Evolutionary conservation across 495 filamentous ascomycete species (phyloP).

Genomic region (Lasiosphaeriaceae sp.): DNA sequence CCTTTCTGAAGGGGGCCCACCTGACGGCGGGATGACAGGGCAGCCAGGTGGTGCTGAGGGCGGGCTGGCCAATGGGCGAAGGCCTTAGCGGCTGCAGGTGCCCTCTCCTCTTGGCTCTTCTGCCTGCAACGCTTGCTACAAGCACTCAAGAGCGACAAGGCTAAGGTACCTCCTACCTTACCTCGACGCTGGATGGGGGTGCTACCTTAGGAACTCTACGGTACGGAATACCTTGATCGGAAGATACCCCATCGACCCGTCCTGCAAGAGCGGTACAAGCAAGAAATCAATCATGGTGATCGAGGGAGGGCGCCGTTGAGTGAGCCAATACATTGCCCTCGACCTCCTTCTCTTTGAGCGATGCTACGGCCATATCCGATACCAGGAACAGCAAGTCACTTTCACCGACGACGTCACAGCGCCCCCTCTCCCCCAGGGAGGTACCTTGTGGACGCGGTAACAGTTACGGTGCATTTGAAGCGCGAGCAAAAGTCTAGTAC

Average conservation of each 20-base stretch:
- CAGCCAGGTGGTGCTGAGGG: conserved; percentile 2
- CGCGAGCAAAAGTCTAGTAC: too few species aligned
- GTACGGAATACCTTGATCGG: too few species aligned
- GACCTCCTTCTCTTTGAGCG: neutral
- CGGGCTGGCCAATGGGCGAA: conserved; percentile 15
- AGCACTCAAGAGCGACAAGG: conserved; percentile 12
- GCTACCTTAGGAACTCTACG: too few species aligned
- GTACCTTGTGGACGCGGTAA: too few species aligned
- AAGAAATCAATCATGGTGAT: neutral
- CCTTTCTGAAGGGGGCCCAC: conserved; percentile 26
- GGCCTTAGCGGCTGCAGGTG: conserved; percentile 10
- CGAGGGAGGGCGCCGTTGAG: neutral
- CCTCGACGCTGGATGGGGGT: too few species aligned
- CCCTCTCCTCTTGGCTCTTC: conserved; percentile 6
- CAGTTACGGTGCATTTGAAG: too few species aligned
- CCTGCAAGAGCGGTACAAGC: neutral
- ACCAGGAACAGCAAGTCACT: too few species aligned
- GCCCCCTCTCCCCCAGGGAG: too few species aligned
- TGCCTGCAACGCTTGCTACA: conserved; percentile 6
- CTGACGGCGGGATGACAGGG: conserved; percentile 23
- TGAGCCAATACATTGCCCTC: neutral
- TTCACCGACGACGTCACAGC: too few species aligned
- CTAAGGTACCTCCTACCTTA: neutral
- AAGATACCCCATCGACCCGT: too few species aligned
- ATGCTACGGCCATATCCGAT: too few species aligned